Evolutionary conservation across 192 early-diverging fungal genomes (phyloP).

Genomic region (Gigaspora rosea): DNA sequence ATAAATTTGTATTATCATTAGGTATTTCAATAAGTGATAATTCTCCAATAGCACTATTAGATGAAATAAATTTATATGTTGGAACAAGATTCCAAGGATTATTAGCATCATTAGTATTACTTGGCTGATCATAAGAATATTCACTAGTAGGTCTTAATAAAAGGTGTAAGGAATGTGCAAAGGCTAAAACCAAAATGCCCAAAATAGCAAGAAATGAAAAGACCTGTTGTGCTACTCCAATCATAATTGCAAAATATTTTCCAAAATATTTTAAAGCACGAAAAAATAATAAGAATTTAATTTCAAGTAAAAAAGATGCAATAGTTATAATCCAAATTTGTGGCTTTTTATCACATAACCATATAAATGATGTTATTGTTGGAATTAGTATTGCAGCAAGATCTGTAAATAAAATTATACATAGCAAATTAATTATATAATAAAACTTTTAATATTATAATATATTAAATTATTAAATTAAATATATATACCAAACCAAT

Average conservation of each 20-base stretch:
- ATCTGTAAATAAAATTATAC: neutral
- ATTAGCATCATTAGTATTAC: neutral
- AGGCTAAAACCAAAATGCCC: neutral
- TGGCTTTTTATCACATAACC: neutral
- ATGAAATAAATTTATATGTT: neutral
- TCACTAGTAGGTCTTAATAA: neutral
- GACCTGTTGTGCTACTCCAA: neutral
- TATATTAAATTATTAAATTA: neutral
- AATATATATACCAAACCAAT: conserved; percentile 4
- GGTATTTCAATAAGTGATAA: neutral
- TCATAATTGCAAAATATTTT: neutral
- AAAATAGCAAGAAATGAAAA: neutral
- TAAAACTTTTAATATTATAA: too few relatives aligned
- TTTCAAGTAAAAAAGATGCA: neutral
- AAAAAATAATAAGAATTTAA: neutral
- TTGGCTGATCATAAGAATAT: neutral
- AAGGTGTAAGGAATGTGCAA: neutral
- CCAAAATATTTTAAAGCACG: neutral
- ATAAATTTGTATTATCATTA: neutral
- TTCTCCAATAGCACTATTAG: neutral
- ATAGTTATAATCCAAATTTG: neutral
- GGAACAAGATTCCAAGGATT: neutral
- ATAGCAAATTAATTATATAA: too few relatives aligned
- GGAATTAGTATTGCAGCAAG: neutral
- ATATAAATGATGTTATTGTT: neutral